phyloP scores from a whole-genome alignment of 2,329 filamentous ascomycete genomes.

The Periconia macrospinosa region DNA sequence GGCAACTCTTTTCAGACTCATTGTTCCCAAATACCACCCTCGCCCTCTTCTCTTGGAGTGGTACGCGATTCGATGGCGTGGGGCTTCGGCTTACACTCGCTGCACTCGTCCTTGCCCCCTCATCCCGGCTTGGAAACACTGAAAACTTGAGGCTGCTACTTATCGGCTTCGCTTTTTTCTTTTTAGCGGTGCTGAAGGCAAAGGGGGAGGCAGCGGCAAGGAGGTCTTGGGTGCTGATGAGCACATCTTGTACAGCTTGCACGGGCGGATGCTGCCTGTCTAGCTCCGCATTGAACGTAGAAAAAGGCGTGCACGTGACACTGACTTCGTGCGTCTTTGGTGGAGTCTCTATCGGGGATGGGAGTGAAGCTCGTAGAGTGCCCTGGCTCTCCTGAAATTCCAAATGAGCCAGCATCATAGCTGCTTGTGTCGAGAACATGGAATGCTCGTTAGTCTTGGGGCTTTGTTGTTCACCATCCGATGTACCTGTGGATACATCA shows the following conservation, averaged over 20 bases:
- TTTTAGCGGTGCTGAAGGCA: slow-evolving; percentile 47
- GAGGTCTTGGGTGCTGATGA: slow-evolving; percentile 49
- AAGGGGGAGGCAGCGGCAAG: slow-evolving; percentile 46
- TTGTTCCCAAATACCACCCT: slow-evolving; percentile 16
- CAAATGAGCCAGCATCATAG: slow-evolving; percentile 36
- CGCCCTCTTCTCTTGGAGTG: slow-evolving; percentile 32
- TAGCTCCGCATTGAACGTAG: slow-evolving; percentile 26
- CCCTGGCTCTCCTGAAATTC: slow-evolving; percentile 34
- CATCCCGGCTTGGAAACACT: slow-evolving; percentile 16
- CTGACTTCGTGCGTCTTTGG: slow-evolving; percentile 16
- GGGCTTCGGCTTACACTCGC: slow-evolving; percentile 18
- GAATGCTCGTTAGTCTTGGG: slow-evolving; percentile 20
- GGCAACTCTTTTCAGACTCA: slow-evolving; percentile 25
- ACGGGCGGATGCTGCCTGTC: slow-evolving; percentile 18
- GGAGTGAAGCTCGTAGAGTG: slow-evolving; percentile 19
- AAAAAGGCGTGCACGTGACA: slow-evolving; percentile 33
- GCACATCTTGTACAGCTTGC: slow-evolving; percentile 11
- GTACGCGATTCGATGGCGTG: slow-evolving; percentile 24
- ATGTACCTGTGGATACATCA: slow-evolving; percentile 5
- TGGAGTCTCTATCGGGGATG: slow-evolving; percentile 19
- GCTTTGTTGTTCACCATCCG: slow-evolving; percentile 1
- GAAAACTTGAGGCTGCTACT: slow-evolving; percentile 27
- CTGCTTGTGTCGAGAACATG: slow-evolving; percentile 39
- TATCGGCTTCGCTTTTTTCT: slow-evolving; percentile 23
- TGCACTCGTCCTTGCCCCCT: slow-evolving; percentile 5